A percentile compares a stretch with the other conserved stretches of the same genome.
Conservation (phyloP, 768 basidiomycete species). For the Filobasidium floriforme region DNA sequence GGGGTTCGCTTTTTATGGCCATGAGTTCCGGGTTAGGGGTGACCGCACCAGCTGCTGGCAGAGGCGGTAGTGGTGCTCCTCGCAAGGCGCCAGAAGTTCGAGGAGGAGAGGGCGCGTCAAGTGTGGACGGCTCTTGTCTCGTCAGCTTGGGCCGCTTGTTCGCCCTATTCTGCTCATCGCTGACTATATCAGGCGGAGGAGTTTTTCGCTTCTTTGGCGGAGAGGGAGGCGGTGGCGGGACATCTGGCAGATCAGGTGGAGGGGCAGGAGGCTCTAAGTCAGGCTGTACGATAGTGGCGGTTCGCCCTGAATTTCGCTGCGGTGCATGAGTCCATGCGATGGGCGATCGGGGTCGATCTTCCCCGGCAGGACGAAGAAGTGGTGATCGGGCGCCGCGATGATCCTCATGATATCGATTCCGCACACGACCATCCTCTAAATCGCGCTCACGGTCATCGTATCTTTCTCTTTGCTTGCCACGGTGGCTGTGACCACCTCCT, state of each 20-base stretch:
- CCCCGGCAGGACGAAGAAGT: not conserved
- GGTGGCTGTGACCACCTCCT: not conserved
- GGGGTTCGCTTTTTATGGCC: not conserved
- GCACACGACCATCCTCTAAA: not conserved
- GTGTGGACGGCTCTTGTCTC: not conserved
- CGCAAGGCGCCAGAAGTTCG: too few species aligned
- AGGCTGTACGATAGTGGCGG: not conserved
- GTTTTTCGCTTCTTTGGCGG: not conserved
- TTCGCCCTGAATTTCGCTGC: not conserved
- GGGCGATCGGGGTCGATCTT: not conserved
- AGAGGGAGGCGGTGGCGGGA: conserved; percentile 51
- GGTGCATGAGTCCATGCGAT: not conserved
- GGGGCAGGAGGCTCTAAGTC: conserved; percentile 51
- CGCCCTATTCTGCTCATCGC: not conserved
- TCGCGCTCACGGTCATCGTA: not conserved
- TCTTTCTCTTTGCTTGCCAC: not conserved
- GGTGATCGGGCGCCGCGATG: not conserved
- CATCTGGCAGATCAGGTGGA: conserved; percentile 59
- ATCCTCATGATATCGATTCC: not conserved
- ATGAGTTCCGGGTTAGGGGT: not conserved
- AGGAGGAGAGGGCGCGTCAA: not conserved
- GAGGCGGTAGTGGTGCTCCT: not conserved
- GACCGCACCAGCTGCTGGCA: not conserved
- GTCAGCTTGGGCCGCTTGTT: not conserved
- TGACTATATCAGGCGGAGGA: not conserved